phyloP scores from a whole-genome alignment of 202 grass and related monocot genomes.

The Cymbopogon flexuosus region DNA sequence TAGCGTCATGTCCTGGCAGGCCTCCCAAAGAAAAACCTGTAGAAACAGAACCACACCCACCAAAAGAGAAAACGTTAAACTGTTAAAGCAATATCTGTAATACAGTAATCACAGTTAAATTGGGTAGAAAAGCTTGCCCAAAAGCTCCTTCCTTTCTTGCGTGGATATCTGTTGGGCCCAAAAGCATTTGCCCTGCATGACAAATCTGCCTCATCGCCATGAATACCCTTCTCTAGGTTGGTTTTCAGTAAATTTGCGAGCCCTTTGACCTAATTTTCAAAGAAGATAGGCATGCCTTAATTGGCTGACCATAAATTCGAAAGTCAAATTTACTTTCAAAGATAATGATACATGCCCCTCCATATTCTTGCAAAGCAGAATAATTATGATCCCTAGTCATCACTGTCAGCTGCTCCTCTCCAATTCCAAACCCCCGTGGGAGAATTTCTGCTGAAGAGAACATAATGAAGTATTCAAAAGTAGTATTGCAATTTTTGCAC shows the following conservation, averaged over 20 bases:
- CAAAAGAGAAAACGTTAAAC: constrained; percentile 7
- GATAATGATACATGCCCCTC: constrained; percentile 64
- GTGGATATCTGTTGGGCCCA: constrained; percentile 93
- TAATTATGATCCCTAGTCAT: constrained; percentile 84
- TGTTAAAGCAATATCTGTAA: neutral
- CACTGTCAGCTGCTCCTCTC: constrained; percentile 52
- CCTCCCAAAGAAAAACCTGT: constrained; percentile 96
- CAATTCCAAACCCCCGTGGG: constrained; percentile 52
- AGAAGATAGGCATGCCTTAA: constrained; percentile 39
- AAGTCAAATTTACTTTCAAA: constrained; percentile 27
- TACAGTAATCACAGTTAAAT: neutral
- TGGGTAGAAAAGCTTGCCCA: constrained; percentile 42
- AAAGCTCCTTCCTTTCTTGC: constrained; percentile 79
- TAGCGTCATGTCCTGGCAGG: constrained; percentile 87
- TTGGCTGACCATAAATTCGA: constrained; percentile 6
- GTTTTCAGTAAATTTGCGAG: constrained; percentile 63
- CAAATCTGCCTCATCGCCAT: constrained; percentile 73
- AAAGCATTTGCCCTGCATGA: constrained; percentile 63
- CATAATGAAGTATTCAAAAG: constrained; percentile 7
- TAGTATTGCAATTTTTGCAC: neutral
- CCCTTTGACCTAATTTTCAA: constrained; percentile 65
- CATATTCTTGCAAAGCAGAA: constrained; percentile 69
- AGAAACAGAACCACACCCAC: neutral
- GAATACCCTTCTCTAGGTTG: constrained; percentile 66
- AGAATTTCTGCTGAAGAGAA: constrained; percentile 37